Evolutionary conservation across 139 green algal genomes (phyloP), one percentile per base, ranked within the genome.

Genomic region (Micractinium conductrix): DNA sequence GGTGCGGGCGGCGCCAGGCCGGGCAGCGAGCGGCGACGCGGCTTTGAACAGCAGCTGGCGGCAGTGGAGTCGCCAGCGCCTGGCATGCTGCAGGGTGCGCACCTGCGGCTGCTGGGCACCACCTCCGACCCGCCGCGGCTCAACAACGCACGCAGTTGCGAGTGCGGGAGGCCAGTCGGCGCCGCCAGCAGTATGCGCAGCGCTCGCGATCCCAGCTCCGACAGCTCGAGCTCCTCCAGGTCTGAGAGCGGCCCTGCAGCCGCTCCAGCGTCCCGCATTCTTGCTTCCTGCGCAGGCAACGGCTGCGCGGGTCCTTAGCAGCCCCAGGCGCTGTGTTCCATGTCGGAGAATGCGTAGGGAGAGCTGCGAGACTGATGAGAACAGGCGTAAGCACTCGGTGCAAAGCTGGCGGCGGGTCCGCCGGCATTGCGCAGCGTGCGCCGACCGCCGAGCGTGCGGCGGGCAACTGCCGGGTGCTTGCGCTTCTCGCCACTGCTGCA

Each of bases 121-220:
- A n/a, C 42, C 26, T 42, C 40, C 24, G 45, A 17, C 12, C 33
- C 62, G 9, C 24, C 26, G 30, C 55, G 60, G 22, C 83, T 28
- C 30, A 74, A 21, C 33, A 82, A 43, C 60, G 63, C 33, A 67
- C 74, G 63, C 43, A 87, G 73, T 33, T 83, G 60, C 16, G 53
- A 16, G 37, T 86, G 69, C 37, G 71, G n/a, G n/a, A n/a, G n/a
- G n/a, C n/a, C n/a, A 83, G 26, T 26, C 43, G 60, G 67, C n/a
- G 78, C 65, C 28, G 65, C n/a, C 6, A 86, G 81, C 43, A 86
- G n/a, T 0, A 86, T 48, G 17, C 73, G 73, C 72, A 86, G 40
- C 55, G 58, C 26, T 10, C 76, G n/a, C n/a, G n/a, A n/a, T n/a
- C n/a, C n/a, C n/a, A n/a, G n/a, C n/a, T n/a, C n/a, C n/a, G n/a